Base-by-base conservation (phyloP, 108 stramenopile genomes). In the Nitzschia sp. region DNA sequence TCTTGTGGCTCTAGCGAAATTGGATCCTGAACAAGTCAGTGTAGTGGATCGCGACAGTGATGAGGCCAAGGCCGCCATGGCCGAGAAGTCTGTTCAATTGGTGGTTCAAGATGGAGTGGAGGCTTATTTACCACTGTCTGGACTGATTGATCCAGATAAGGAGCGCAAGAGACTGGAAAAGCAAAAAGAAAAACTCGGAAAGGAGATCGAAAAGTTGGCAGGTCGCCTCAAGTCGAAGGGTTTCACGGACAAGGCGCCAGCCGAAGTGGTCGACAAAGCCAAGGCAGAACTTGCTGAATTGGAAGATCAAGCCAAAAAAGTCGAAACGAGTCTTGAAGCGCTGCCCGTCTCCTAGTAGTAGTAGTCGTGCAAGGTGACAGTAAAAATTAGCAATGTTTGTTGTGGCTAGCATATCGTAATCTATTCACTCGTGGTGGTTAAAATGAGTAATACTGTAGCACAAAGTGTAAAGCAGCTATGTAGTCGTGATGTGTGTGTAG, bases 21-120 rank as follows among this genome's bases (percentile, higher is more conserved):
- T 91, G 46, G 91, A 96, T 76, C 84, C 87, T 25, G 88, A 90
- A 0, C 57, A 77, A 27, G 81, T 85, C n/a, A 46, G 53, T 9
- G 77, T 97, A 23, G 68, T 70, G 0, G 90, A 86, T 48, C 65
- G 79, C 2, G 87, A 79, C 19, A 91, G 87, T 44, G 86, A 80
- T 16, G 90, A 92, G 56, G 89, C 88, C 6, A 84, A 79, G 59
- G 75, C 68, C 9, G 80, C 78, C 0, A 63, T 50, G 25, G 70
- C 59, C 23, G 85, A 58, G 13, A 61, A 61, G 5, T 31, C 23
- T 3, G 87, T 90, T 23, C 91, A 93, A 63, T 67, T 94, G 29
- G 91, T 94, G 19, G 83, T 93, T 19, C 87, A 87, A 66, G 92
- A 94, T 34, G 91, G 91, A 9, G 86, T 94, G 13, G 96, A 96